Evolutionary conservation across 2,329 filamentous ascomycete genomes (phyloP), one percentile per base, ranked within the genome.

Genomic region (Fusarium oxysporum): DNA sequence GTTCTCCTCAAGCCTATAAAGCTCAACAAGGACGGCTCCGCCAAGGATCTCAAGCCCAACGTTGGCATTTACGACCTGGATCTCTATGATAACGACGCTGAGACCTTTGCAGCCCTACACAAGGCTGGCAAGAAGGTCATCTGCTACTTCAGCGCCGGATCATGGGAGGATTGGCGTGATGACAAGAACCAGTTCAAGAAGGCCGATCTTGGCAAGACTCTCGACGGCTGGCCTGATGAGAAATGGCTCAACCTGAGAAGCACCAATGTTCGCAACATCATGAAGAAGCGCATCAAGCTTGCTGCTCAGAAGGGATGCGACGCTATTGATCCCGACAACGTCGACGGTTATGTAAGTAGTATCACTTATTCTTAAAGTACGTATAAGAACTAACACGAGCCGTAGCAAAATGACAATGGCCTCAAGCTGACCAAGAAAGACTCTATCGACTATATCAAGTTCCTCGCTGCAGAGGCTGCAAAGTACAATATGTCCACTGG

Each of bases 141-240:
- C 65, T 94, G 92, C 83, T 94, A 94, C 81, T 94, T 94, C 82
- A 92, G 89, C 57, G 91, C 91, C 0, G 92, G 92, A 2, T 91
- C 89, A 12, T 93, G 87, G 74, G 92, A 94, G 80, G 78, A 89
- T 57, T 89, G 86, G 83, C 86, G 92, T 6, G 81, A 85, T 2
- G 92, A 94, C 77, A 84, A 85, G 23, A 78, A 77, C 35, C 75
- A 87, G 9, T 93, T 93, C 77, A 77, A 82, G 12, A 70, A 83
- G 3, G 78, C 81, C 0, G 92, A 93, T 72, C 78, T 90, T 45
- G 92, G 92, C 25, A 85, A 85, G 7, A 80, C 81, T 10, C 81
- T 94, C 9, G 84, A 89, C 16, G 91, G 88, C 8, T 94, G 92
- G 92, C 84, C 84, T 0, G 88, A 87, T 45, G 92, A 94, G 84